These are phyloP conservation scores for Chaetoceros muelleri DNA, from an alignment of 108 stramenopile species.

Conservation along the genomic window DNA sequence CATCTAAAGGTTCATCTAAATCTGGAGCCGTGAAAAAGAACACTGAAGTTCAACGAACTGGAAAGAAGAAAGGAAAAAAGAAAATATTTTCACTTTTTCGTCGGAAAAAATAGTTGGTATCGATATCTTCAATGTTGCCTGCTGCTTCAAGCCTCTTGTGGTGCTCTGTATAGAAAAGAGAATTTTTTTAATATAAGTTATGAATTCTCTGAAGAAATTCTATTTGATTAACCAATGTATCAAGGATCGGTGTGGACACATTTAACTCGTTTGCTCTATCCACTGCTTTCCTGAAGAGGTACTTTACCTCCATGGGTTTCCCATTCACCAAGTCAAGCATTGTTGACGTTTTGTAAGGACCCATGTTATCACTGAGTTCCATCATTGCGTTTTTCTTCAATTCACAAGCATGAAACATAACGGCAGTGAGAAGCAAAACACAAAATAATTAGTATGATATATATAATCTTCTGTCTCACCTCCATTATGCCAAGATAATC, in stretches of 20 bases:
- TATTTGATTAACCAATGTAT: conserved; percentile 61
- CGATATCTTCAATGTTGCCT: no score
- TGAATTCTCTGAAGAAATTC: conserved; percentile 45
- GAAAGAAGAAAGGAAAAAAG: no score
- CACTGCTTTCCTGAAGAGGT: conserved; percentile 63
- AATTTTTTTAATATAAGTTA: conserved; percentile 12
- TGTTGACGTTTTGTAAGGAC: conserved; percentile 69
- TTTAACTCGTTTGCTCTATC: conserved; percentile 47
- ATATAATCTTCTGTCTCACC: neutral
- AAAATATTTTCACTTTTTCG: no score
- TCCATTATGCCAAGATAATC: conserved; percentile 23
- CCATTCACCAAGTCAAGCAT: conserved; percentile 67
- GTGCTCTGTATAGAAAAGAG: neutral
- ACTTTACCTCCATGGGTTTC: conserved; percentile 75
- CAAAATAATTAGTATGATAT: no score
- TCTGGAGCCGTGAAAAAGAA: no score
- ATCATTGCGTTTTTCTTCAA: conserved; percentile 59
- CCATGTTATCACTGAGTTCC: conserved; percentile 61
- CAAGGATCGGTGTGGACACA: conserved; percentile 52
- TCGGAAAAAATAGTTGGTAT: no score
- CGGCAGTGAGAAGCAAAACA: no score
- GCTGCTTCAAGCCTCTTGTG: neutral
- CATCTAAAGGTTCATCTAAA: no score
- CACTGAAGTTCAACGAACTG: no score
- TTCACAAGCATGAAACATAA: neutral